phyloP scores from a whole-genome alignment of 2,329 filamentous ascomycete genomes.

The Monilinia vaccinii-corymbosi region DNA sequence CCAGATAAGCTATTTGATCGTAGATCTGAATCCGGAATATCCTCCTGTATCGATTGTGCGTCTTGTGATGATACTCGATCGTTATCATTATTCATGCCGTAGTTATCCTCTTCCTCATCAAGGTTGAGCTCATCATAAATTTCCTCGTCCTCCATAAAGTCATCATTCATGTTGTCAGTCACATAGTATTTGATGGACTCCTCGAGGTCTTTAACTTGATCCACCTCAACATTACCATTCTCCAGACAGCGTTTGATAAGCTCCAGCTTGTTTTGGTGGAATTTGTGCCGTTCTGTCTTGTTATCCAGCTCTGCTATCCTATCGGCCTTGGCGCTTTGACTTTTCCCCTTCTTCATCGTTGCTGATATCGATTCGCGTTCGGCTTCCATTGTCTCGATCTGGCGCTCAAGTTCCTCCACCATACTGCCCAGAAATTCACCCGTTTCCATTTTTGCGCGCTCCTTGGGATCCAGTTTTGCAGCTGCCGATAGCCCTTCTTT shows the following conservation, averaged over 20 bases:
- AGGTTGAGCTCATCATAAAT: constrained; percentile 94
- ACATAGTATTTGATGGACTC: constrained; percentile 95
- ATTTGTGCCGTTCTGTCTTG: constrained; percentile 86
- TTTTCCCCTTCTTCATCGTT: constrained; percentile 92
- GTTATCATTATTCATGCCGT: constrained; percentile 69
- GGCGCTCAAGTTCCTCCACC: constrained; percentile 87
- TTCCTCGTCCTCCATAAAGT: constrained; percentile 88
- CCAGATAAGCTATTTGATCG: constrained; percentile 37
- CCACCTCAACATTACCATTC: constrained; percentile 82
- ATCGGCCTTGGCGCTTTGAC: constrained; percentile 72
- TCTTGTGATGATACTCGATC: constrained; percentile 95
- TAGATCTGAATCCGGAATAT: constrained; percentile 53
- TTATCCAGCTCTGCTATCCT: constrained; percentile 79
- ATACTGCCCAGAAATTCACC: constrained; percentile 77
- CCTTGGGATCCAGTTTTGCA: constrained; percentile 91
- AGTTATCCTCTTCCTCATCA: constrained; percentile 83
- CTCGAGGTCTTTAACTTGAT: constrained; percentile 79
- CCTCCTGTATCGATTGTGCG: constrained; percentile 83
- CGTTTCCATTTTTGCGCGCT: constrained; percentile 85
- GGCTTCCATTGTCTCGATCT: constrained; percentile 87
- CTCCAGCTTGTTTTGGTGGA: constrained; percentile 90
- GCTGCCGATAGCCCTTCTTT: constrained; percentile 93
- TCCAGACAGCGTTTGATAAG: constrained; percentile 82
- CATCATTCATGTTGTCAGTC: constrained; percentile 75
- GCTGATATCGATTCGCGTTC: constrained; percentile 80